Evolutionary conservation across 2,329 filamentous ascomycete genomes (phyloP), one percentile per base, ranked within the genome.

Genomic region (Neoascochyta sp.): DNA sequence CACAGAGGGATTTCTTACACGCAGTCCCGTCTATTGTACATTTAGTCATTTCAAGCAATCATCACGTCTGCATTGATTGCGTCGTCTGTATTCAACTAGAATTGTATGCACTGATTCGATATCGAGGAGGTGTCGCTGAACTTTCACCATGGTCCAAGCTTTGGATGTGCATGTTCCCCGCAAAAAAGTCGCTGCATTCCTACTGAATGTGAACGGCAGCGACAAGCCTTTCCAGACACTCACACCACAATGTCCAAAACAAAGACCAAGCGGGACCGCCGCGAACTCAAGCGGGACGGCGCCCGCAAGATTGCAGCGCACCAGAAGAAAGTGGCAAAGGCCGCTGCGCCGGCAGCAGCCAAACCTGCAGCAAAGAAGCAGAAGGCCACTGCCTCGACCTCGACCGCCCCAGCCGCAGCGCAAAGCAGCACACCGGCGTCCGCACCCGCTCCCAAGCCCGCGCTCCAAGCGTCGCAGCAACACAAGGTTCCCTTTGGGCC

Each of bases 401-500:
- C n/a, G 8, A 21, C 30, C 10, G 6, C 15, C 2, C 11, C 22
- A 9, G 23, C 32, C 12, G 12, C 34, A 13, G 11, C 24, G 24
- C 16, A 20, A 27, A 14, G 27, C 14, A 9, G 11, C 23, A 16
- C 5, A 14, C 12, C 15, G n/a, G n/a, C n/a, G 9, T 8, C 17
- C 9, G 23, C 24, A 9, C n/a, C 35, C 63, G 17, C 29, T 4
- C n/a, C 40, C 5, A 41, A 41, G 25, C 18, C 36, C 5, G 38
- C 18, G 16, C 22, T 37, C 2, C 55, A 56, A 39, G 49, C 53
- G 30, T 48, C 54, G 43, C 52, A 56, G 16, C 62, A 63, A 43
- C 78, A 71, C 14, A 75, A 68, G 4, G 79, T 89, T 13, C 85
- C 85, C 10, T 89, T 90, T 62, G 61, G 70, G 14, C 66, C 74